These are phyloP conservation scores for Tilletia setariae DNA, from an alignment of 1,284 basidiomycete species.

Conservation along the genomic window DNA sequence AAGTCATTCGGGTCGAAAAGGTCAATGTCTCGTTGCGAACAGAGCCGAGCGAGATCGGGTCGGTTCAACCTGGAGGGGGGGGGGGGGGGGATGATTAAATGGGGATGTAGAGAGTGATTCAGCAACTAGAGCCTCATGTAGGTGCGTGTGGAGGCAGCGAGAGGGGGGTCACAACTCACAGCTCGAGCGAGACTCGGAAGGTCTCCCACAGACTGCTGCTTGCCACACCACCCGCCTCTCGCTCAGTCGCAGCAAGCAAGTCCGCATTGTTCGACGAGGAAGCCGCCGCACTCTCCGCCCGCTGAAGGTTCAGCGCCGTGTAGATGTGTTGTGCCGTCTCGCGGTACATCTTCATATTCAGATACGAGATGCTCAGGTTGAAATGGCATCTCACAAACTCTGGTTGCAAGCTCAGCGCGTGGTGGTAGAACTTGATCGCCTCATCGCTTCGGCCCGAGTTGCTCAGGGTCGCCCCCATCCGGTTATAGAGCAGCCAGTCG, in stretches of 20 bases:
- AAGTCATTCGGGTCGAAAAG: constrained; percentile 40
- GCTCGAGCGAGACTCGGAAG: constrained; percentile 46
- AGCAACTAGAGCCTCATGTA: background rate
- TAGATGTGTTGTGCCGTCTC: constrained; percentile 51
- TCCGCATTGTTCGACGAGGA: constrained; percentile 27
- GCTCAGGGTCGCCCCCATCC: constrained; percentile 91
- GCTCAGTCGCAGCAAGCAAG: constrained; percentile 13
- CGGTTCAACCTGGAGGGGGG: constrained; percentile 29
- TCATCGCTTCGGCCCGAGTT: constrained; percentile 76
- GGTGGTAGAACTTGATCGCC: constrained; percentile 83
- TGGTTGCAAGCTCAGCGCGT: constrained; percentile 84
- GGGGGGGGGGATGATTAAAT: background rate
- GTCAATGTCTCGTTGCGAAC: constrained; percentile 33
- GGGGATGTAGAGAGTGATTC: background rate
- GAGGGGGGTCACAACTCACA: constrained; percentile 18
- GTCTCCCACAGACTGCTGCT: constrained; percentile 49
- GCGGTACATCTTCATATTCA: constrained; percentile 51
- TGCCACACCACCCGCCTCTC: constrained; percentile 21
- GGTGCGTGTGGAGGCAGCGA: background rate
- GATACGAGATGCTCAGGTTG: constrained; percentile 47
- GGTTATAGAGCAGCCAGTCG: constrained; percentile 92
- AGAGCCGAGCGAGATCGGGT: constrained; percentile 39
- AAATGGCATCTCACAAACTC: constrained; percentile 72
- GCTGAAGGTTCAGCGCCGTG: constrained; percentile 48
- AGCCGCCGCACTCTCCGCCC: constrained; percentile 23